Evolutionary conservation across 83 land plant genomes (phyloP), one percentile per base, ranked within the genome.

Genomic region (Picea abies): DNA sequence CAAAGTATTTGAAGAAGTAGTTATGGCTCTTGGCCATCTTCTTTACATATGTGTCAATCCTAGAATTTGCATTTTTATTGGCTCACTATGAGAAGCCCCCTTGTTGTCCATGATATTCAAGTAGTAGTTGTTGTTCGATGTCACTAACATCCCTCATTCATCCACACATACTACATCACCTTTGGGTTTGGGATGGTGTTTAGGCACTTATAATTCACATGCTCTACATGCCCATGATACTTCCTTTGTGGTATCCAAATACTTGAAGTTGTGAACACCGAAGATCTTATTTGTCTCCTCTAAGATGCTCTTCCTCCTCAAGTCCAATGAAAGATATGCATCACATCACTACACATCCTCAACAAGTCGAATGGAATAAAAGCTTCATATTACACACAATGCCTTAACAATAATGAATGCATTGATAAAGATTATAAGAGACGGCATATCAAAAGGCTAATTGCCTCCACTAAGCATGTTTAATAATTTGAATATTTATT

Each of bases 221-320:
- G 92, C 62, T 62, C 83, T 16, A 90, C 88, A 60, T 93, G 91
- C 83, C 81, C 87, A 5, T 91, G 89, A 90, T 93, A 91, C 94
- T 63, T 89, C 91, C 70, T 92, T 89, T 23, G 89, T 88, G 68
- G 80, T 76, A 60, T 92, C 91, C 12, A 92, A 63, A 63, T 92
- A 92, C 72, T 89, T 86, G 85, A 92, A 92, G 61, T 92, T 92
- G 83, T 91, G 84, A 64, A 92, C 44, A 20, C 94, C 91, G 87
- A 92, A 92, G 83, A 90, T 92, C 85, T 90, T 83, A 83, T 91
- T 91, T n/a, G 83, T 84, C 84, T 91, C 93, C 87, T 91, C 91
- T 3, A 90, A 89, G 73, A 87, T 63, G 32, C 68, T 67, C 87
- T 85, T 89, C 85, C 91, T 89, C 35, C 90, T 89, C n/a, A 91